Percentiles rank a stretch among this genome's conserved stretches.
phyloP scores from a whole-genome alignment of 2,329 filamentous ascomycete genomes.

The Pseudocercospora macadamiae region DNA sequence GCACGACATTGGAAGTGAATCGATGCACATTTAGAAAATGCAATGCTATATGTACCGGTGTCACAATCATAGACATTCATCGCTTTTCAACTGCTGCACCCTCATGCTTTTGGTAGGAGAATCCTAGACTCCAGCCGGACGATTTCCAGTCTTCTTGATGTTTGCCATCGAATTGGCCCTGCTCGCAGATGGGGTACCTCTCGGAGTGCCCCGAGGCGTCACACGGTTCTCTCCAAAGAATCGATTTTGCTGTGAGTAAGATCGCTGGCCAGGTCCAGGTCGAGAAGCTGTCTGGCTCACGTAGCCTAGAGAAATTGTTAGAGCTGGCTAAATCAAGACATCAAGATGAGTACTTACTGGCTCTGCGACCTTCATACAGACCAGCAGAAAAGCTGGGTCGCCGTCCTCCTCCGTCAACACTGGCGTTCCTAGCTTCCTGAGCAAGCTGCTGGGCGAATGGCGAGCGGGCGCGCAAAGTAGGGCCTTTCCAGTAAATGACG shows the following conservation, averaged over 20 bases:
- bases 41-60: not conserved
- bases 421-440: constrained; percentile 25
- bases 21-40: no score
- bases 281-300: constrained; percentile 10
- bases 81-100: not conserved
- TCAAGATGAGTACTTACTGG: constrained; percentile 33
- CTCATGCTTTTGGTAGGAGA: not conserved
- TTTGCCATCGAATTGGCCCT: constrained; percentile 29
- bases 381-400: constrained; percentile 28
- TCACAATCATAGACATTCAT: not conserved
- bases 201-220: constrained; percentile 32
- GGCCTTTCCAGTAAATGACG: constrained; percentile 61
- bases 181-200: constrained; percentile 32
- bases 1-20: no score
- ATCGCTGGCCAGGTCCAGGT: constrained; percentile 27
- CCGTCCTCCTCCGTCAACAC: constrained; percentile 29
- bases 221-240: constrained; percentile 36
- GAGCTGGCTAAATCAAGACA: no score
- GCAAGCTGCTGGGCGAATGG: constrained; percentile 56
- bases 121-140: not conserved
- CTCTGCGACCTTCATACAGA: constrained; percentile 31
- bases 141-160: not conserved
- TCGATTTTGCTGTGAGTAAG: constrained; percentile 34
- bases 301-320: constrained; percentile 6
- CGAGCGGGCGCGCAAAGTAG: constrained; percentile 54